Percentiles rank a stretch among this genome's conserved stretches.
Conservation (phyloP, 2,329 filamentous ascomycete genomes). For the Xylaria sp. region DNA sequence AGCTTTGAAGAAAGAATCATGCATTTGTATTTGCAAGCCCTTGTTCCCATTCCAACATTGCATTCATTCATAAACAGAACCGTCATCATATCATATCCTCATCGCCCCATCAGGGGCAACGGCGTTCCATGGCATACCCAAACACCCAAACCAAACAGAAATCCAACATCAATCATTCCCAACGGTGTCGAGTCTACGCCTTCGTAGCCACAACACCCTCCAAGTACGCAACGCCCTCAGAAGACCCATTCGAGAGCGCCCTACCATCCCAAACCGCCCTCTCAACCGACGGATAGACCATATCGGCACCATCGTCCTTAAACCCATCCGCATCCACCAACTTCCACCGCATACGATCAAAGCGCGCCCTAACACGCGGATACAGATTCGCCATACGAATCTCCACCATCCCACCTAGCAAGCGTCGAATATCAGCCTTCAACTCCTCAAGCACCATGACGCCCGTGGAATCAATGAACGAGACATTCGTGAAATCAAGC, state of each 20-base stretch:
- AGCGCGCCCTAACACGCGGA: conserved; percentile 22
- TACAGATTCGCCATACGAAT: conserved; percentile 28
- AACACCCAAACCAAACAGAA: background rate
- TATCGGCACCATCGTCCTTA: conserved; percentile 23
- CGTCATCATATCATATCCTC: background rate
- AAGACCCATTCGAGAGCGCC: conserved; percentile 28
- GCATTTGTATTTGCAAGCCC: background rate
- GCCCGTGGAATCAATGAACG: conserved; percentile 31
- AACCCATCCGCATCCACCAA: conserved; percentile 25
- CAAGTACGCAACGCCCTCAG: conserved; percentile 26
- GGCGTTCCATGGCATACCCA: too few relatives aligned
- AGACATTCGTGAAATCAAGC: conserved; percentile 28
- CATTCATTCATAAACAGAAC: background rate
- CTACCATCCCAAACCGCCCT: conserved; percentile 29
- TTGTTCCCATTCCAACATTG: background rate
- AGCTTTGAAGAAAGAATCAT: background rate
- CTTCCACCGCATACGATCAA: conserved; percentile 27
- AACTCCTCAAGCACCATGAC: conserved; percentile 30
- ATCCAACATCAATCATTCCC: background rate
- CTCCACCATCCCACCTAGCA: conserved; percentile 27
- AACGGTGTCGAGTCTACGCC: conserved; percentile 5
- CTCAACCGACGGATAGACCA: conserved; percentile 29
- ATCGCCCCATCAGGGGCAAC: background rate
- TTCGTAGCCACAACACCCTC: conserved; percentile 30
- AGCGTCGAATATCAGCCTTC: conserved; percentile 29